These are phyloP conservation scores for Selenicereus undatus DNA, from an alignment of 148 eudicot species.

Conservation along the genomic window DNA sequence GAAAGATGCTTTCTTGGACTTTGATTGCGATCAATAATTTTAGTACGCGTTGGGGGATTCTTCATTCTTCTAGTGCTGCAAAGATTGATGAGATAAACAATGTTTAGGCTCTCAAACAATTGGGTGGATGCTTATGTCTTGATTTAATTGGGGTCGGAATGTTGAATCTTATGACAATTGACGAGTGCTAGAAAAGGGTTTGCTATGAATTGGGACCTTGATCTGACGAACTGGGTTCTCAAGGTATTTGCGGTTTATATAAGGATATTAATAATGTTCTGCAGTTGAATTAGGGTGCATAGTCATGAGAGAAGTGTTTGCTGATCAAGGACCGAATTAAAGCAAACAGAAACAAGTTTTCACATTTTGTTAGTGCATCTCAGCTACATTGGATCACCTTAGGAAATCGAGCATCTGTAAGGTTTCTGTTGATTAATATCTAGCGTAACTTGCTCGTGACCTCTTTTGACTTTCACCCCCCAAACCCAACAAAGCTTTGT, in stretches of 20 bases:
- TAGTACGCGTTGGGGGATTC: not conserved
- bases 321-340: no score
- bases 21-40: slow-evolving; percentile 1
- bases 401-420: no score
- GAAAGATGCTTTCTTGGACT: not conserved
- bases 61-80: not conserved
- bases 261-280: no score
- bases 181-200: not conserved
- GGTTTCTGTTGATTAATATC: no score
- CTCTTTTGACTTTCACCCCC: no score
- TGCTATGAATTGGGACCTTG: not conserved
- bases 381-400: no score
- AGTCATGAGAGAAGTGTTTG: no score
- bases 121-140: not conserved
- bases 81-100: not conserved
- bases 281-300: no score
- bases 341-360: no score
- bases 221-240: slow-evolving; percentile 8
- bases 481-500: no score
- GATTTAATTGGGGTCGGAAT: not conserved
- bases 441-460: no score
- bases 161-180: not conserved
- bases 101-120: not conserved
- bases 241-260: not conserved
- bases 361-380: no score